Evolutionary conservation across 805 yeast species (phyloP).

Genomic region (Komagataella ulmi): DNA sequence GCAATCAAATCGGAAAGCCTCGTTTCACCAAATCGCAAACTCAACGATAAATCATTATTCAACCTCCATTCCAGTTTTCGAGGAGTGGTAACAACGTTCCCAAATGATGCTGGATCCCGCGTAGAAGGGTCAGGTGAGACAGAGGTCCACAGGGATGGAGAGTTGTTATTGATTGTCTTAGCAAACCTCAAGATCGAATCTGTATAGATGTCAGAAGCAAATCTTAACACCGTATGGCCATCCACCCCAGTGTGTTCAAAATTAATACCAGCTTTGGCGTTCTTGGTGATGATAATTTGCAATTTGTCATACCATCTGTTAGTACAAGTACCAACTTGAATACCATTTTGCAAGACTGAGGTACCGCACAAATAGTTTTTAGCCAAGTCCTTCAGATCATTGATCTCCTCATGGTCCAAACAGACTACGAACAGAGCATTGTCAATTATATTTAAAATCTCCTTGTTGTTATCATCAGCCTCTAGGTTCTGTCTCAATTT

Average conservation of each 20-base stretch:
- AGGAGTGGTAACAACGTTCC: conserved; percentile 53
- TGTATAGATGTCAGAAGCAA: conserved; percentile 82
- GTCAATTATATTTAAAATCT: conserved; percentile 65
- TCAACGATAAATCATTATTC: conserved; percentile 63
- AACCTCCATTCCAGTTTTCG: conserved; percentile 82
- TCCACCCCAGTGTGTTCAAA: conserved; percentile 94
- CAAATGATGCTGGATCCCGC: conserved; percentile 26
- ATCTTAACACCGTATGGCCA: conserved; percentile 84
- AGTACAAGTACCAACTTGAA: conserved; percentile 88
- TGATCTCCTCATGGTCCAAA: conserved; percentile 63
- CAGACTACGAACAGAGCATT: conserved; percentile 75
- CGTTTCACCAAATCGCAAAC: conserved; percentile 84
- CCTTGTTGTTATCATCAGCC: conserved; percentile 39
- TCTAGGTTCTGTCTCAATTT: conserved; percentile 42
- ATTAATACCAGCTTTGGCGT: conserved; percentile 87
- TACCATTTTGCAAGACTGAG: conserved; percentile 65
- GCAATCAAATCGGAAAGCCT: conserved; percentile 75
- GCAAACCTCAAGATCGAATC: conserved; percentile 86
- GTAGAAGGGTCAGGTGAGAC: conserved; percentile 32
- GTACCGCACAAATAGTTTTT: conserved; percentile 85
- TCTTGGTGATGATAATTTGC: conserved; percentile 75
- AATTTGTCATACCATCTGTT: conserved; percentile 92
- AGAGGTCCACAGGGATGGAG: conserved; percentile 60
- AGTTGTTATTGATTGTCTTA: conserved; percentile 59
- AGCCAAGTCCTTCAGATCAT: conserved; percentile 50